Conservation (phyloP, 441 rosid species). For the Caryocar brasiliense region DNA sequence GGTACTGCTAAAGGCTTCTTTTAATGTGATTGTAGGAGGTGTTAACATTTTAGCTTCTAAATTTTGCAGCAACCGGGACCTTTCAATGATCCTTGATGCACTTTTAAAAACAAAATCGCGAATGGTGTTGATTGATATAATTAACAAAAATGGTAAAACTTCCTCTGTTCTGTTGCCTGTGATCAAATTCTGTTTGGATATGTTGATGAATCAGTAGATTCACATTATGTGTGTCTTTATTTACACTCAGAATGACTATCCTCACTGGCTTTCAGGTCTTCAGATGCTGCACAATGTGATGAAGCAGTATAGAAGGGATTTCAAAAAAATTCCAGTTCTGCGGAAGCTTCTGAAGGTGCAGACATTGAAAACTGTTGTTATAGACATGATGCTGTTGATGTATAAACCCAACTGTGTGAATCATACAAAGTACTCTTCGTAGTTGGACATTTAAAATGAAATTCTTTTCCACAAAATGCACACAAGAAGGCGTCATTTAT, state of each 20-base stretch:
- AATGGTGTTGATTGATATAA: constrained; percentile 63
- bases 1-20: too few relatives aligned
- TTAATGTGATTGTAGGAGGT: neutral
- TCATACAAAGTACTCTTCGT: too few relatives aligned
- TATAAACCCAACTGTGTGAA: too few relatives aligned
- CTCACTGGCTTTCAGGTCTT: constrained; percentile 47
- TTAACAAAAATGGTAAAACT: constrained; percentile 80
- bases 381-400: neutral
- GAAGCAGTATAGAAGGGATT: constrained; percentile 83
- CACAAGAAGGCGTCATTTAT: too few relatives aligned
- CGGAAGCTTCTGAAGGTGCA: constrained; percentile 93
- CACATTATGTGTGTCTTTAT: neutral
- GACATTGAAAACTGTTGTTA: neutral
- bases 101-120: constrained; percentile 87
- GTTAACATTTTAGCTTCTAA: constrained; percentile 12
- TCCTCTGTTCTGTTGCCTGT: constrained; percentile 12
- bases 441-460: too few relatives aligned
- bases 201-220: neutral
- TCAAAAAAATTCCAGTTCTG: constrained; percentile 90
- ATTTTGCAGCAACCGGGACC: constrained; percentile 83
- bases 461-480: too few relatives aligned
- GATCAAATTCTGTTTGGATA: constrained; percentile 1
- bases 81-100: constrained; percentile 97
- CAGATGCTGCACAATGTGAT: constrained; percentile 93
- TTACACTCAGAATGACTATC: constrained; percentile 12